phyloP scores from a whole-genome alignment of 2,329 filamentous ascomycete species.

The Fusarium sororula region DNA sequence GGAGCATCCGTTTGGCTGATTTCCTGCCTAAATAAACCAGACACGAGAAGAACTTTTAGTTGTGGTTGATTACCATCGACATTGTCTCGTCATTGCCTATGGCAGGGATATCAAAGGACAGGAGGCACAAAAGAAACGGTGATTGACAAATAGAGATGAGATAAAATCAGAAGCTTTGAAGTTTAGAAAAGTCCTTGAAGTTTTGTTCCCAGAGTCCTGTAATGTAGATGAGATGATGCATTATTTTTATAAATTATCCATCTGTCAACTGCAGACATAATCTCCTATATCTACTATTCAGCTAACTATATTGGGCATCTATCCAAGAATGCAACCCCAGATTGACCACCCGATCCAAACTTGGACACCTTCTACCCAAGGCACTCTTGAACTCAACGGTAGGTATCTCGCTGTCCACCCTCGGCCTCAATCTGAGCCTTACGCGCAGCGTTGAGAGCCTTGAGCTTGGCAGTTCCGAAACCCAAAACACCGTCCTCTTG shows the following conservation, averaged over 20 bases:
- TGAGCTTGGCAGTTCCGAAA: slow-evolving; percentile 84
- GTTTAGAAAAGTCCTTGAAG: background rate
- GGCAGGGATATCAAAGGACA: too few species aligned
- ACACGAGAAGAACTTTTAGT: too few species aligned
- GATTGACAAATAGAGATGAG: too few species aligned
- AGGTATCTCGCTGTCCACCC: slow-evolving; percentile 7
- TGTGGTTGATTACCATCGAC: too few species aligned
- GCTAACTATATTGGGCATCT: background rate
- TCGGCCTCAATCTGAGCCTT: slow-evolving; percentile 49
- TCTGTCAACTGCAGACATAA: accelerated
- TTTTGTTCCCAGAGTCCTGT: background rate
- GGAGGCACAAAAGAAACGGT: too few species aligned
- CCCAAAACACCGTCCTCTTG: slow-evolving; percentile 85
- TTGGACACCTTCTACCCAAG: background rate
- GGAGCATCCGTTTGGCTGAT: accelerated
- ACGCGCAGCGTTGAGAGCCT: slow-evolving; percentile 68
- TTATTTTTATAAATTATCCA: background rate
- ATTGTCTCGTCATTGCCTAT: too few species aligned
- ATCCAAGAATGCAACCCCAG: background rate
- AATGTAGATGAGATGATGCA: background rate
- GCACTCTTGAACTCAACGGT: background rate
- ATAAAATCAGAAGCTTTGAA: too few species aligned
- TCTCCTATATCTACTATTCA: background rate
- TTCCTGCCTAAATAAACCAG: too few species aligned
- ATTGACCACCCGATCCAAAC: background rate